Evolutionary conservation across 768 basidiomycete species (phyloP).

Genomic region (Galerina marginata): DNA sequence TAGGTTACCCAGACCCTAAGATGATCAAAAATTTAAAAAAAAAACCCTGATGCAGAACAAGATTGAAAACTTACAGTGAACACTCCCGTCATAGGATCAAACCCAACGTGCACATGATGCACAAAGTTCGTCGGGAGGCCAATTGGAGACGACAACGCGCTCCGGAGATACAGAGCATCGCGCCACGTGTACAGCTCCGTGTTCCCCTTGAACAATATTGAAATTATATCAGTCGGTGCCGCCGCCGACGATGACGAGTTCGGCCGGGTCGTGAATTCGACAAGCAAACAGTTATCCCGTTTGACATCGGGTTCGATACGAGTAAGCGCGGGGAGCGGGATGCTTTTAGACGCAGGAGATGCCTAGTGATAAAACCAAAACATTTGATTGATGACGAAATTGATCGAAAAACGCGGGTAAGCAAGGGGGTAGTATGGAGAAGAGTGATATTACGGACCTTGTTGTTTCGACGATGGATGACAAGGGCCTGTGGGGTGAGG

Average conservation of each 20-base stretch:
- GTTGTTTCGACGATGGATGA: conserved; percentile 65
- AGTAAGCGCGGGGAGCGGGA: conserved; percentile 28
- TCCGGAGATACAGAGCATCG: conserved; percentile 35
- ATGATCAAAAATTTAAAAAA: background rate
- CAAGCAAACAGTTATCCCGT: conserved; percentile 29
- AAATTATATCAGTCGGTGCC: conserved; percentile 29
- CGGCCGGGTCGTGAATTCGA: conserved; percentile 25
- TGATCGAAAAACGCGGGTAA: background rate
- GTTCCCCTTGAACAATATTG: conserved; percentile 33
- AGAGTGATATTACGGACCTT: conserved; percentile 57
- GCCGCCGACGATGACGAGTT: conserved; percentile 19
- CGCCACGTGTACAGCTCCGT: conserved; percentile 37
- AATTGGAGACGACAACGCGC: conserved; percentile 31
- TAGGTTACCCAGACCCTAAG: conserved; percentile 19
- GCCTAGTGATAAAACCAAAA: conserved; percentile 16
- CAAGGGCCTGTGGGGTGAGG: conserved; percentile 65
- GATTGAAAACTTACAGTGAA: conserved; percentile 26
- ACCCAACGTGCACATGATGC: conserved; percentile 39
- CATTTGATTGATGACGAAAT: background rate
- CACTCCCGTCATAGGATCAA: conserved; percentile 33
- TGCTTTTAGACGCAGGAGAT: conserved; percentile 27
- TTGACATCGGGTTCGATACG: conserved; percentile 32
- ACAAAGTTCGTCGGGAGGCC: conserved; percentile 37
- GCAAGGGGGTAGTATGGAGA: background rate
- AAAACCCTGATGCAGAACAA: background rate